Conservation (phyloP, 805 yeast genomes). For the Wickerhamomyces canadensis region DNA sequence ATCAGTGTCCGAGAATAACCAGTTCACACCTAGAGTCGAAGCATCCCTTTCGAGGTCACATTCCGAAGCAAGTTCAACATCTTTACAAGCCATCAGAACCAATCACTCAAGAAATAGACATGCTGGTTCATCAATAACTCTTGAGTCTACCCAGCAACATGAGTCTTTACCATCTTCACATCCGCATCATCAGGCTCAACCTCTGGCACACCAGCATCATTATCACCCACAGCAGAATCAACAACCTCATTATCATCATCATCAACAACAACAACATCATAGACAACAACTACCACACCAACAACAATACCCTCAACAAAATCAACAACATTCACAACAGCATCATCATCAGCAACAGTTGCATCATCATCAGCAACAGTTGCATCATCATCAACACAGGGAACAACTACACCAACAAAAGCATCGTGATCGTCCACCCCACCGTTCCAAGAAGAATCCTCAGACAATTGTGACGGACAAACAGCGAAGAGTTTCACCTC, state of each 20-base stretch:
- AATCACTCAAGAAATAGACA: constrained; percentile 35
- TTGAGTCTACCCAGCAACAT: constrained; percentile 3
- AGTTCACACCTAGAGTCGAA: neutral
- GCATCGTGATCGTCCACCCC: neutral
- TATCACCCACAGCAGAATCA: constrained; percentile 3
- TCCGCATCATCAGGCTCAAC: constrained; percentile 1
- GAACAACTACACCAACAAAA: constrained; percentile 6
- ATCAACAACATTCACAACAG: neutral
- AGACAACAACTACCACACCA: neutral
- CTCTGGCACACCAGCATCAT: neutral
- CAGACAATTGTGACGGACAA: neutral
- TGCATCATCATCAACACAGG: neutral
- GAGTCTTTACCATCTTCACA: too few species aligned
- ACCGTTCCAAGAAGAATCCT: too few species aligned
- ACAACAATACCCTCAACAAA: too few species aligned
- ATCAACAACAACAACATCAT: neutral
- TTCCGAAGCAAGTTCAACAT: constrained; percentile 5
- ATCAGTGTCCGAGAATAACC: neutral
- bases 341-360: constrained; percentile 1
- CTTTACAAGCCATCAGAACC: constrained; percentile 9
- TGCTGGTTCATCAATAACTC: constrained; percentile 19
- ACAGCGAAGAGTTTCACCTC: constrained; percentile 12
- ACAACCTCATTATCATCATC: constrained; percentile 1
- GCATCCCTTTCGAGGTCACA: constrained; percentile 12
- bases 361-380: neutral